Evolutionary conservation across 2,329 filamentous ascomycete genomes (phyloP).

Genomic region (Exutisphaerella laricina): DNA sequence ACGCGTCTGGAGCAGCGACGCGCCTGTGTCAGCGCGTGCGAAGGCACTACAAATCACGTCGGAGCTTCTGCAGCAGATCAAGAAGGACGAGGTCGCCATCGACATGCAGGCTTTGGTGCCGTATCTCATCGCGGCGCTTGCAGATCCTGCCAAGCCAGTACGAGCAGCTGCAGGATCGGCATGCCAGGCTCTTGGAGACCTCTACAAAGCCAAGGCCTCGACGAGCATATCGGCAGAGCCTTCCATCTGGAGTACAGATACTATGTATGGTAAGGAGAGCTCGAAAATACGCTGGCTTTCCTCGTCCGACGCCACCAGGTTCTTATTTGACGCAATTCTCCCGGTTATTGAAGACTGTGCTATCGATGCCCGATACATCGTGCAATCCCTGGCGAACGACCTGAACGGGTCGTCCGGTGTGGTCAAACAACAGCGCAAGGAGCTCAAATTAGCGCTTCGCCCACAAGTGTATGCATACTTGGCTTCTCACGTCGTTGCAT

Average conservation of each 20-base stretch:
- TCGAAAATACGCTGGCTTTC: conserved; percentile 53
- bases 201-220: conserved; percentile 10
- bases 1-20: conserved; percentile 15
- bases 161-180: conserved; percentile 38
- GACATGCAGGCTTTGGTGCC: conserved; percentile 77
- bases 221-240: conserved; percentile 10
- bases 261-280: conserved; percentile 58
- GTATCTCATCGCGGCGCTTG: conserved; percentile 62
- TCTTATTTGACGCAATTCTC: conserved; percentile 63
- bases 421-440: conserved; percentile 15
- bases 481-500: conserved; percentile 63
- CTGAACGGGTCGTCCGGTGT: conserved; percentile 44
- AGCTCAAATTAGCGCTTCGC: conserved; percentile 59
- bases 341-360: conserved; percentile 80
- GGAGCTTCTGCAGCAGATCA: conserved; percentile 11
- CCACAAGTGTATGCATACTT: conserved; percentile 65
- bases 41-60: conserved; percentile 16
- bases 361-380: conserved; percentile 68
- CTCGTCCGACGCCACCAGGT: conserved; percentile 51
- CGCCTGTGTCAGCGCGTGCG: conserved; percentile 10
- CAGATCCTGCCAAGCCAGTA: conserved; percentile 51
- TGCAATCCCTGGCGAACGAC: conserved; percentile 55
- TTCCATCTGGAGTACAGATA: conserved; percentile 50
- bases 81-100: conserved; percentile 1
- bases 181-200: conserved; percentile 11